Percentiles rank a stretch among this genome's conserved stretches.
Conservation (phyloP, 1,284 basidiomycete species). For the Naganishia sp. region DNA sequence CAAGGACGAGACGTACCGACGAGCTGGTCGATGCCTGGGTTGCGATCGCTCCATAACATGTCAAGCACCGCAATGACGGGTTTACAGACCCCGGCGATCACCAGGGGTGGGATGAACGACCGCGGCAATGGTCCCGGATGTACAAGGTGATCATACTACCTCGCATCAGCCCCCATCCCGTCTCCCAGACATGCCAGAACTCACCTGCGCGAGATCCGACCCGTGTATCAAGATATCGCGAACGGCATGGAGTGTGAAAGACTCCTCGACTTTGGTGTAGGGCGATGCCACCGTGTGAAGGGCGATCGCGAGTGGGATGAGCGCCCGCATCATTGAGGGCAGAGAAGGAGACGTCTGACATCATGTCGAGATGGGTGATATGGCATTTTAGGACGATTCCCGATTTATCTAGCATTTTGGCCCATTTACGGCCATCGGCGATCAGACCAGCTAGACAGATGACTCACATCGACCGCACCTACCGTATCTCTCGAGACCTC, state of each 20-base stretch:
- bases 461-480: background rate
- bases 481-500: background rate
- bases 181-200: background rate
- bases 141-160: constrained; percentile 81
- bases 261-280: constrained; percentile 96
- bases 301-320: constrained; percentile 62
- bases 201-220: constrained; percentile 45
- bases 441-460: background rate
- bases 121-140: constrained; percentile 90
- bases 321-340: constrained; percentile 54
- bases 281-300: constrained; percentile 74
- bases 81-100: constrained; percentile 41
- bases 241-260: constrained; percentile 88
- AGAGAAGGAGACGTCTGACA: background rate
- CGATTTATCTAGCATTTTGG: background rate
- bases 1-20: constrained; percentile 54
- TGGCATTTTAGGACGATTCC: background rate
- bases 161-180: background rate
- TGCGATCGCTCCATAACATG: background rate
- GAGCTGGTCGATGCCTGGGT: constrained; percentile 56
- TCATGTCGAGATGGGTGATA: background rate
- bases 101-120: constrained; percentile 68
- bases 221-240: constrained; percentile 86
- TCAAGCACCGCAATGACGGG: constrained; percentile 39
- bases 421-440: constrained; percentile 6